Conservation (phyloP, 441 rosid genomes). For the Populus tomentosa region DNA sequence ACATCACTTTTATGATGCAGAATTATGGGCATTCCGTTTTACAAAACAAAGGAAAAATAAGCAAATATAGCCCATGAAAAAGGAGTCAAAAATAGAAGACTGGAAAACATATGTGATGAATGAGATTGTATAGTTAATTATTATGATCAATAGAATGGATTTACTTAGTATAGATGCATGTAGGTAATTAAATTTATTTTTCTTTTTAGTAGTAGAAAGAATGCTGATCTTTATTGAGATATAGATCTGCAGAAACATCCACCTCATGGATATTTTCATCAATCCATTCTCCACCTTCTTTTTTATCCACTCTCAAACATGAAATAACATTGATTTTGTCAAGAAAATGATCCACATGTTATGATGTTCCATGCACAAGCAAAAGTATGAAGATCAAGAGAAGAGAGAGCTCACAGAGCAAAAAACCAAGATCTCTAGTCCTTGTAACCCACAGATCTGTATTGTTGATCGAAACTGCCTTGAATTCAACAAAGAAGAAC, state of each 20-base stretch:
- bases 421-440: conserved; percentile 14
- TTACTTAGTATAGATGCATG: neutral
- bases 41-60: neutral
- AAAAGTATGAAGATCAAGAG: conserved; percentile 3
- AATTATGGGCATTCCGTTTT: neutral
- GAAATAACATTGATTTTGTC: neutral
- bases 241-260: conserved; percentile 8
- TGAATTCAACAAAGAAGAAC: conserved; percentile 10
- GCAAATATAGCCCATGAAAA: neutral
- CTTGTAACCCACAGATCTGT: conserved; percentile 31
- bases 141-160: neutral
- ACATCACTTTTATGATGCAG: conserved; percentile 10
- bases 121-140: neutral
- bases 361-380: neutral
- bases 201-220: neutral
- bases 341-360: neutral
- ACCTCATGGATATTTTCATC: neutral
- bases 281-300: neutral
- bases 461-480: conserved; percentile 16
- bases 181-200: neutral
- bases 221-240: neutral
- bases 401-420: conserved; percentile 23
- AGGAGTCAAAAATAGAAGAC: neutral
- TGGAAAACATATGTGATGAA: neutral
- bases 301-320: neutral